Evolutionary conservation across 106 monocot genomes (phyloP).

Genomic region (Ottelia alismoides): DNA sequence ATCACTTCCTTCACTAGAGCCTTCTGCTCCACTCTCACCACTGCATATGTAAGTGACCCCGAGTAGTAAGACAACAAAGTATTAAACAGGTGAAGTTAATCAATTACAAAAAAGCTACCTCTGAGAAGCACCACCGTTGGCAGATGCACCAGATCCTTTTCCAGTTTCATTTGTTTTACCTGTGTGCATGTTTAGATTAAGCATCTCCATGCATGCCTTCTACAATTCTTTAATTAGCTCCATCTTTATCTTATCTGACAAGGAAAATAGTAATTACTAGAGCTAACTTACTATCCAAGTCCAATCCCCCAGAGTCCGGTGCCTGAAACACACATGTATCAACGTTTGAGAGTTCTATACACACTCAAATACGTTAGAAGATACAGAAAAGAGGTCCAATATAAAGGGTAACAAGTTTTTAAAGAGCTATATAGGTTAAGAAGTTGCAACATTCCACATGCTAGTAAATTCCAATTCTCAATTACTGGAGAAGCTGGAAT

Average conservation of each 20-base stretch:
- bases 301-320: slow-evolving; percentile 12
- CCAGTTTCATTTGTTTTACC: slow-evolving; percentile 16
- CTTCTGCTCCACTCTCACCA: slow-evolving; percentile 33
- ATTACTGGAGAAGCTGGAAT: no score
- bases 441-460: background rate
- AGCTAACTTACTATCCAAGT: slow-evolving; percentile 17
- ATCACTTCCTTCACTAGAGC: slow-evolving; percentile 35
- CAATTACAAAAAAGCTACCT: slow-evolving; percentile 10
- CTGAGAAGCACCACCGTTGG: slow-evolving; percentile 23
- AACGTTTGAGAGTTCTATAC: no score
- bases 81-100: background rate
- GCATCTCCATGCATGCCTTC: slow-evolving; percentile 4
- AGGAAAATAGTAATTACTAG: no score
- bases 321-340: slow-evolving; percentile 20
- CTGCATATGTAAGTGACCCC: no score
- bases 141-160: slow-evolving; percentile 24
- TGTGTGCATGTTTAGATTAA: no score
- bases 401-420: background rate
- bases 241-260: slow-evolving; percentile 16
- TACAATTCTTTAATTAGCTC: slow-evolving; percentile 19
- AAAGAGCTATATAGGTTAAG: background rate
- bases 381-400: no score
- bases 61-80: no score
- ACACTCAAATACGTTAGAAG: no score
- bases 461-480: no score